Percentiles rank a stretch among this genome's conserved stretches.
phyloP scores from a whole-genome alignment of 768 basidiomycete species.

The Infundibulicybe gibba region DNA sequence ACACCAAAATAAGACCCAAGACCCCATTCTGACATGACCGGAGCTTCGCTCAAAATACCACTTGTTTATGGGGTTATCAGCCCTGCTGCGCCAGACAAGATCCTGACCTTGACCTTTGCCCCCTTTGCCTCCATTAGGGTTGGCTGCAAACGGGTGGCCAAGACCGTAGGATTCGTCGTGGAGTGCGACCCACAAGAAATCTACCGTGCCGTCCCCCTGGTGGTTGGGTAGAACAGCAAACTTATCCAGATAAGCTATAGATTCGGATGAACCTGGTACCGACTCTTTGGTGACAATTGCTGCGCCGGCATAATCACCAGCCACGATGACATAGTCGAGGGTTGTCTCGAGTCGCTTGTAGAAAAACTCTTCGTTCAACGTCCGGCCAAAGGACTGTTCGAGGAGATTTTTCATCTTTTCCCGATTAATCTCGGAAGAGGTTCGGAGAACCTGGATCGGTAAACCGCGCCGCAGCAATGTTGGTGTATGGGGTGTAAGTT shows the following conservation, averaged over 20 bases:
- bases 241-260: constrained; percentile 95
- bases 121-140: constrained; percentile 90
- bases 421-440: constrained; percentile 66
- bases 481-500: constrained; percentile 86
- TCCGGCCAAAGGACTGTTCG: constrained; percentile 81
- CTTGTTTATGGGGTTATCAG: constrained; percentile 95
- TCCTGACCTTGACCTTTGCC: constrained; percentile 91
- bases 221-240: constrained; percentile 94
- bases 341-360: constrained; percentile 71
- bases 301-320: constrained; percentile 93
- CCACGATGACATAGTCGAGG: constrained; percentile 90
- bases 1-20: constrained; percentile 98
- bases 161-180: constrained; percentile 98
- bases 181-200: constrained; percentile 98
- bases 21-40: constrained; percentile 81
- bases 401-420: constrained; percentile 75
- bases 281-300: constrained; percentile 83
- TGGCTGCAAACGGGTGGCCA: constrained; percentile 89
- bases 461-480: constrained; percentile 89
- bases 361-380: constrained; percentile 69
- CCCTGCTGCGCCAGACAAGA: constrained; percentile 91
- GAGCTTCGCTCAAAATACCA: constrained; percentile 98
- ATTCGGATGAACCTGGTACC: constrained; percentile 28
- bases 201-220: constrained; percentile 98
- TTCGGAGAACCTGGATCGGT: constrained; percentile 79